These are phyloP conservation scores for Solanum rostratum DNA, from an alignment of 257 asterid genomes.

Conservation along the genomic window DNA sequence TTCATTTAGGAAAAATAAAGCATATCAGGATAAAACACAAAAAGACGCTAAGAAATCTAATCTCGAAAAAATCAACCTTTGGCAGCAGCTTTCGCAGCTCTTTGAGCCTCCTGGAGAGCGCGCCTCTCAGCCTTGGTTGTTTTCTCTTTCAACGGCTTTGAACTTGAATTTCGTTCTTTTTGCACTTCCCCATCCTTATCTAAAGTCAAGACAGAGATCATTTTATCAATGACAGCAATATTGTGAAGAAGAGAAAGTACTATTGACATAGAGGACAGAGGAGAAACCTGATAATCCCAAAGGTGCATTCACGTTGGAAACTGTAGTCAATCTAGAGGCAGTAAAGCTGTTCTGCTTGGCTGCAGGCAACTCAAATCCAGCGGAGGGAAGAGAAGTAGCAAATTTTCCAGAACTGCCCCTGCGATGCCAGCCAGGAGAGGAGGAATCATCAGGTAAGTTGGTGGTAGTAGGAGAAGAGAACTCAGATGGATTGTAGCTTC, in stretches of 20 bases:
- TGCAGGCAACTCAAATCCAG: conserved; percentile 37
- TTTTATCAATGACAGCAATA: not conserved
- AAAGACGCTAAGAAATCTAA: not conserved
- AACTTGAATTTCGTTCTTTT: conserved; percentile 31
- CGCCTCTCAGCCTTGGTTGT: conserved; percentile 88
- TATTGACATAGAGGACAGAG: not conserved
- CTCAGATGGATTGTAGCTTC: conserved; percentile 77
- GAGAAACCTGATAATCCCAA: conserved; percentile 22
- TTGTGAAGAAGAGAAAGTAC: not conserved
- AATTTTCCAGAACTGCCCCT: conserved; percentile 46
- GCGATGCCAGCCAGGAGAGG: conserved; percentile 27
- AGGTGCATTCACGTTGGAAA: conserved; percentile 23
- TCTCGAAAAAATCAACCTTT: conserved; percentile 34
- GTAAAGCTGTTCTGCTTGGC: conserved; percentile 31
- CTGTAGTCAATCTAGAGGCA: conserved; percentile 24
- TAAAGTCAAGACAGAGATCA: not conserved
- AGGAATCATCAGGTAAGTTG: conserved; percentile 39
- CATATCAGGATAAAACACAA: not conserved
- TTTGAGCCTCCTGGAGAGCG: conserved; percentile 90
- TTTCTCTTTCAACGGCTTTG: conserved; percentile 62
- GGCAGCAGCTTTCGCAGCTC: conserved; percentile 84
- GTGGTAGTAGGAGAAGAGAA: conserved; percentile 39
- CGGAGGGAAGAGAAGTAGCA: conserved; percentile 58
- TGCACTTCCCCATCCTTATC: conserved; percentile 41
- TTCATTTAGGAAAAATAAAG: not conserved